Conservation (phyloP, 164 flowering plant species). For the grape (Vitis vinifera) region DNA sequence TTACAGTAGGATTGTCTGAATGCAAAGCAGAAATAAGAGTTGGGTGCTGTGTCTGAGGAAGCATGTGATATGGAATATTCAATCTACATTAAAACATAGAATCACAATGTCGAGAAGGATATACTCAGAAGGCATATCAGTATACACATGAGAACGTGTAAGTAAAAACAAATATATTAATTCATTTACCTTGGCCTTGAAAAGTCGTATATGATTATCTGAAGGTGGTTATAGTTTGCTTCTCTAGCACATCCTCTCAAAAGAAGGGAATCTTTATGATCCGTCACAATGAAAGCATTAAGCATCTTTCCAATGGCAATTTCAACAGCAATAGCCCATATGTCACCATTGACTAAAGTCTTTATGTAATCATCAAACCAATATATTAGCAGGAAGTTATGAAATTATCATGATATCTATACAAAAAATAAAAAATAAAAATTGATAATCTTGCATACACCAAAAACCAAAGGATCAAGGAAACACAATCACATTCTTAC, state of each 20-base stretch:
- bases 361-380: slow-evolving; percentile 23
- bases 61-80: slow-evolving; percentile 71
- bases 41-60: slow-evolving; percentile 84
- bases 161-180: neutral
- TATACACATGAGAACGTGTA: neutral
- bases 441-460: no score
- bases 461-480: no score
- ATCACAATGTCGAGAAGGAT: neutral
- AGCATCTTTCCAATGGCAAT: slow-evolving; percentile 76
- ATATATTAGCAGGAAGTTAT: neutral
- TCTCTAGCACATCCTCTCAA: slow-evolving; percentile 76
- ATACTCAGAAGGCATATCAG: neutral
- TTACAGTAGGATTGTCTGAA: slow-evolving; percentile 66
- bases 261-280: slow-evolving; percentile 70
- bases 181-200: slow-evolving; percentile 60
- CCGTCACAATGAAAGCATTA: slow-evolving; percentile 89
- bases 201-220: slow-evolving; percentile 81
- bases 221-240: slow-evolving; percentile 61
- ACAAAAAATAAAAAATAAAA: no score
- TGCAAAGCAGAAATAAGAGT: slow-evolving; percentile 66
- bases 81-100: slow-evolving; percentile 48
- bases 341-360: slow-evolving; percentile 65
- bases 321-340: slow-evolving; percentile 88
- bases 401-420: no score
- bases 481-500: no score